Evolutionary conservation across 495 filamentous ascomycete species (phyloP).

Genomic region (Daldinia vernicosa): DNA sequence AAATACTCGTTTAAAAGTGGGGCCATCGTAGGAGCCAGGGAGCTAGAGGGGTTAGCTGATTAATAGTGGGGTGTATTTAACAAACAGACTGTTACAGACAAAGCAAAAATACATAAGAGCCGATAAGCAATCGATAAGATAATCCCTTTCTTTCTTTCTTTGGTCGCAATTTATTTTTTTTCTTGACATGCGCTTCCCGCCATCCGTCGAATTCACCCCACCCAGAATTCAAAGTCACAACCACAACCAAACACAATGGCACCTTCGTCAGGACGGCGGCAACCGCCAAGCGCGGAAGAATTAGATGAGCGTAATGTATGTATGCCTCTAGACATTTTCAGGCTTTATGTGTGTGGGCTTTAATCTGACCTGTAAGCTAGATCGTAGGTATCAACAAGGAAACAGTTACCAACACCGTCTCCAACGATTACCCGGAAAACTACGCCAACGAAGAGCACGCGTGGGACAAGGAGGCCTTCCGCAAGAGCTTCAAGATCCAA

Average conservation of each 20-base stretch:
- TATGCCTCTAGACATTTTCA: slow-evolving; percentile 25
- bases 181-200: slow-evolving; percentile 6
- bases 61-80: slow-evolving; percentile 25
- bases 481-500: slow-evolving; percentile 71
- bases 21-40: slow-evolving; percentile 18
- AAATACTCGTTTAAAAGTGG: slow-evolving; percentile 12
- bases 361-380: slow-evolving; percentile 55
- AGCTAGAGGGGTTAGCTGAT: slow-evolving; percentile 31
- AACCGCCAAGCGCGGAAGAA: slow-evolving; percentile 51
- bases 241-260: slow-evolving; percentile 48
- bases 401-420: slow-evolving; percentile 85
- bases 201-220: slow-evolving; percentile 25
- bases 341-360: neutral
- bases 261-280: slow-evolving; percentile 47
- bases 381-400: slow-evolving; percentile 86
- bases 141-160: slow-evolving; percentile 10
- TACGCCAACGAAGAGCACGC: slow-evolving; percentile 89
- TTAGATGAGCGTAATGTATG: slow-evolving; percentile 54
- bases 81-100: neutral
- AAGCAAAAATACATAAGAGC: too few species aligned
- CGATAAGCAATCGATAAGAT: slow-evolving; percentile 36
- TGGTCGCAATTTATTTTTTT: slow-evolving; percentile 27
- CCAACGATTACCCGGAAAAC: slow-evolving; percentile 89
- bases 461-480: slow-evolving; percentile 84
- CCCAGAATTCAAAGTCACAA: slow-evolving; percentile 12